Percentiles rank a stretch among this genome's conserved stretches.
Evolutionary conservation across 2,329 filamentous ascomycete species (phyloP).

Genomic region (Botrytis medusae): DNA sequence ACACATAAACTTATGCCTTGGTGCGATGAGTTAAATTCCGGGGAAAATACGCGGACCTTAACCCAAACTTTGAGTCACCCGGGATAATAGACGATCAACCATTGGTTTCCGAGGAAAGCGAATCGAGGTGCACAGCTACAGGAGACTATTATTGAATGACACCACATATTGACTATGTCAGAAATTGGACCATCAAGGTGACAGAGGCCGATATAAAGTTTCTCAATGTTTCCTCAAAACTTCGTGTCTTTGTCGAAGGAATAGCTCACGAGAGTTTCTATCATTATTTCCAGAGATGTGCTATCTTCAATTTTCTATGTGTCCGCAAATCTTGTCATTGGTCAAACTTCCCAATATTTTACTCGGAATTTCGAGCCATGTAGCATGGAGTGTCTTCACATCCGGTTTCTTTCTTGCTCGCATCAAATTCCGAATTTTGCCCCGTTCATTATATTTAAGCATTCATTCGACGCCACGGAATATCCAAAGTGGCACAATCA

Average conservation of each 20-base stretch:
- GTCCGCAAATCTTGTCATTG: not conserved
- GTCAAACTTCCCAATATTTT: not conserved
- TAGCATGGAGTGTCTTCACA: no score
- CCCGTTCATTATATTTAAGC: not conserved
- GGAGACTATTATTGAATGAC: not conserved
- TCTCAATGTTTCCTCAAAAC: not conserved
- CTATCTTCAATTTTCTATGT: not conserved
- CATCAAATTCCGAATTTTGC: not conserved
- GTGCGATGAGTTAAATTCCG: not conserved
- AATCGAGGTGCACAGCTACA: not conserved
- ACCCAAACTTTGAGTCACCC: not conserved
- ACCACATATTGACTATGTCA: not conserved
- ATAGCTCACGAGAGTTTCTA: not conserved
- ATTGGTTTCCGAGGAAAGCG: not conserved
- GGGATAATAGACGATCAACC: not conserved
- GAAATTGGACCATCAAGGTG: not conserved
- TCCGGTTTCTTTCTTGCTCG: not conserved
- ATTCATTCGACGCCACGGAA: not conserved
- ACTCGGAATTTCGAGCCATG: not conserved
- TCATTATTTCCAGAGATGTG: not conserved
- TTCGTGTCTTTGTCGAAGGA: not conserved
- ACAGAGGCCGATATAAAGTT: not conserved
- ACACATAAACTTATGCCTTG: not conserved
- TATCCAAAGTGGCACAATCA: not conserved
- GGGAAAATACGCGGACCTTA: not conserved